Percentiles rank a stretch among this genome's conserved stretches.
Evolutionary conservation across 1,139 yeast genomes (phyloP).

Genomic region (Scheffersomyces quercinus): DNA sequence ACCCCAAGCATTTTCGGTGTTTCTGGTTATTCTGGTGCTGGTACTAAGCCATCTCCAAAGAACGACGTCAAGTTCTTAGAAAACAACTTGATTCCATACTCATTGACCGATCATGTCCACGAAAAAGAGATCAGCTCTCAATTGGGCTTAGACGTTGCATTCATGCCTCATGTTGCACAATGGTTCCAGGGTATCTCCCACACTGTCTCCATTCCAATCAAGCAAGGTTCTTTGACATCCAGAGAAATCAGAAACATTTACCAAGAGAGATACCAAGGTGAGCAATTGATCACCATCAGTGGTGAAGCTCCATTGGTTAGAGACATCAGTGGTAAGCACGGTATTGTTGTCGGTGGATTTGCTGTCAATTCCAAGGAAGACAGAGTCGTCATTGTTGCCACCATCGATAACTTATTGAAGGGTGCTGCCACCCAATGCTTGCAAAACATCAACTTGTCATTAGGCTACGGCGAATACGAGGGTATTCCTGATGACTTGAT

Average conservation of each 20-base stretch:
- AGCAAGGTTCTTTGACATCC: slow-evolving; percentile 64
- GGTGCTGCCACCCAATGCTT: slow-evolving; percentile 99
- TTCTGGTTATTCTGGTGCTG: slow-evolving; percentile 98
- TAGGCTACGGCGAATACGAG: slow-evolving; percentile 90
- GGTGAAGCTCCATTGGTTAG: slow-evolving; percentile 92
- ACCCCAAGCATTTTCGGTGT: slow-evolving; percentile 90
- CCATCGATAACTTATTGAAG: slow-evolving; percentile 91
- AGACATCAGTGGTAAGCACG: slow-evolving; percentile 91
- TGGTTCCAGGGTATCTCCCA: slow-evolving; percentile 99
- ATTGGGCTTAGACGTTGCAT: slow-evolving; percentile 77
- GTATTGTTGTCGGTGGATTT: slow-evolving; percentile 92
- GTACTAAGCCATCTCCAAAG: slow-evolving; percentile 96
- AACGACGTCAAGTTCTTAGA: slow-evolving; percentile 74
- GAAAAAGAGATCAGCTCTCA: slow-evolving; percentile 88
- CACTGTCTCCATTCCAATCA: slow-evolving; percentile 88
- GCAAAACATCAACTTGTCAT: slow-evolving; percentile 88
- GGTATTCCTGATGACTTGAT: slow-evolving; percentile 76
- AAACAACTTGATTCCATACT: slow-evolving; percentile 90
- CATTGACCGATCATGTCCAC: slow-evolving; percentile 94
- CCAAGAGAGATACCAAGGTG: slow-evolving; percentile 87
- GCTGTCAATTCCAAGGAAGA: slow-evolving; percentile 87
- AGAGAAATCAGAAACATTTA: slow-evolving; percentile 83
- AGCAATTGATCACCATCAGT: slow-evolving; percentile 76
- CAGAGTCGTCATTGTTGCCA: slow-evolving; percentile 91
- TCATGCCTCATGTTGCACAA: slow-evolving; percentile 96